Base-by-base conservation (phyloP, 805 yeast genomes). In the Ogataea wickerhamii region DNA sequence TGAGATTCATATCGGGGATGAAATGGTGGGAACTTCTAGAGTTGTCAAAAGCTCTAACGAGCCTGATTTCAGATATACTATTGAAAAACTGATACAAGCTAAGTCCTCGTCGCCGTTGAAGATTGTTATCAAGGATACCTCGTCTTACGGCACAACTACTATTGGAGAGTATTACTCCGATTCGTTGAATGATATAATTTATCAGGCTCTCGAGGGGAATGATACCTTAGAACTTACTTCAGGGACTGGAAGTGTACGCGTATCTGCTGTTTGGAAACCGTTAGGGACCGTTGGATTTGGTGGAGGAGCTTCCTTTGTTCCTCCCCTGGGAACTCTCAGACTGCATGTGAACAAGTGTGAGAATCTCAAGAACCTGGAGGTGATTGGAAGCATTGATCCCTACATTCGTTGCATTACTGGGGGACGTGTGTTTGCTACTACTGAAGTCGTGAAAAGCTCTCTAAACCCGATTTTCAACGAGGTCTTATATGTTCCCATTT, bases 311-410 rank as follows among this genome's bases (percentile, higher is more conserved):
- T 62, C 66, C 34, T 68, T 67, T 36, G 64, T 67, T 48, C 76
- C 83, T 11, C 78, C 91, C 27, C 66, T 85, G 44, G 95, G 91
- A 48, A 78, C 78, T 28, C 56, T 79, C 19, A 74, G 81, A 63
- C 52, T 85, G 26, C 78, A 76, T 51, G 49, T 85, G 34, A 70
- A 78, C 41, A 62, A 67, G 23, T 82, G 80, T 13, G 56, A 56
- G 8, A 73, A 76, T 28, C 61, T 80, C 49, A 65, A 71, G 48
- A 66, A 78, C 49, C 61, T 82, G 49, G 84, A 82, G 48, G 71
- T 79, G 12, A 73, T 82, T 35, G 91, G 93, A 39, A 76, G 73
- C 40, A 78, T 83, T 51, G 89, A 85, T 60, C 93, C 94, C 4
- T 84, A 82, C 51, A 77, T 81, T 27, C 70, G 74, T 42, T 69